phyloP scores from a whole-genome alignment of 345 rosid species.

The Aquilaria yunnanensis region DNA sequence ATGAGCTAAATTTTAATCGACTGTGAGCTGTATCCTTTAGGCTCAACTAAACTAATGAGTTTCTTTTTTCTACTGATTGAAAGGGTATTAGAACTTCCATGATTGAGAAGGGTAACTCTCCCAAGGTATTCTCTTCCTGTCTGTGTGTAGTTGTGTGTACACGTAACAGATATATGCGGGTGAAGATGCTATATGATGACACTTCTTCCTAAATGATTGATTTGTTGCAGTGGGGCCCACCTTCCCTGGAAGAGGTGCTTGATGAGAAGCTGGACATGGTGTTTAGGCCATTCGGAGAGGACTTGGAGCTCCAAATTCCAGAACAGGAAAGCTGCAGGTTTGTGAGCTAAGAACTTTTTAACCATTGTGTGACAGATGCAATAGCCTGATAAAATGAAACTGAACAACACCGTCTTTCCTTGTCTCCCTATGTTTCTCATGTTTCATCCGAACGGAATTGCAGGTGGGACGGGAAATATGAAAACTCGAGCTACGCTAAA shows the following conservation, averaged over 20 bases:
- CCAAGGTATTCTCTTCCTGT: conserved; percentile 48
- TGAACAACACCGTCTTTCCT: not conserved
- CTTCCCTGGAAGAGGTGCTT: conserved; percentile 43
- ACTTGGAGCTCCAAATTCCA: conserved; percentile 69
- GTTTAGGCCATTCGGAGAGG: conserved; percentile 55
- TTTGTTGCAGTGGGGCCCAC: conserved; percentile 67
- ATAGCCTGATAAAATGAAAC: no score
- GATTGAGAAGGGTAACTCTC: conserved; percentile 90
- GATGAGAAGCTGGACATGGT: conserved; percentile 49
- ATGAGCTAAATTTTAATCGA: not conserved
- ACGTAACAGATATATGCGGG: no score
- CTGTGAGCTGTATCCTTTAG: not conserved
- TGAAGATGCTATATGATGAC: not conserved
- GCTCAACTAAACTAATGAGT: conserved; percentile 5
- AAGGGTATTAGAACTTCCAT: conserved; percentile 91
- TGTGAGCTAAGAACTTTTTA: not conserved
- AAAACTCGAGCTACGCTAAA: conserved; percentile 45
- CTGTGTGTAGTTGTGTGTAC: not conserved
- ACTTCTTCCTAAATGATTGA: not conserved
- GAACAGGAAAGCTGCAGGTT: conserved; percentile 64
- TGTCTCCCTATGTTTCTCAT: not conserved
- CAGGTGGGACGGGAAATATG: conserved; percentile 89
- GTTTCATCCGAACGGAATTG: conserved; percentile 4
- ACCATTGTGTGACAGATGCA: not conserved
- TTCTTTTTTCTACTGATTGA: conserved; percentile 5